Evolutionary conservation across 257 asterid genomes (phyloP), one percentile per base, ranked within the genome.

Genomic region (Przewalskia tangutica): DNA sequence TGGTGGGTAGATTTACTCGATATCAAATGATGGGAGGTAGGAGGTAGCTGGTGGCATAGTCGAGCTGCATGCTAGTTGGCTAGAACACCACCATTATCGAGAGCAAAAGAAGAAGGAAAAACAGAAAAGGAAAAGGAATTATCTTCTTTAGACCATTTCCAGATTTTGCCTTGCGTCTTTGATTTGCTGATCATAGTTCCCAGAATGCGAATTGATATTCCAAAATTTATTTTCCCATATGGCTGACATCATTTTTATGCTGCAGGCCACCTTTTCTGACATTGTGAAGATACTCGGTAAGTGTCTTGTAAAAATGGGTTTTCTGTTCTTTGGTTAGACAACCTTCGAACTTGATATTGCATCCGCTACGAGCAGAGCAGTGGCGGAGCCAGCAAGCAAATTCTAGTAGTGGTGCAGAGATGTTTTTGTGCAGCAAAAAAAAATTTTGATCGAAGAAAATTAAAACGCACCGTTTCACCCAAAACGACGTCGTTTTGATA

Each of bases 211-310:
- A 38, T 67, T 42, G 62, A 12, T 64, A 82, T 51, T 64, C 70
- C 73, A 65, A 32, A 64, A 9, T 42, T 68, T 70, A n/a, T 11
- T 17, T 42, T 44, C 17, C 11, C 7, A 10, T 70, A 27, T 70
- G 56, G 36, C 40, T 71, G 17, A 71, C 58, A 17, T 80, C 59
- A 12, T 7, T 77, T 84, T 80, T 66, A 13, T 89, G 80, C 86
- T 83, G 89, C 94, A 93, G 99, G 97, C 97, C 64, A 94, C 99
- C 81, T 94, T 94, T 90, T 91, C 98, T 1, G 98, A 96, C 91
- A 93, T 95, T 84, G 83, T 94, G 90, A 89, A 92, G 90, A 85
- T 90, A 77, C 97, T 95, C 20, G 91, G 99, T 95, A 90, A 83
- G 95, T 56, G 58, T 71, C 78, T 10, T 42, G 40, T 6, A 10